Evolutionary conservation across 495 filamentous ascomycete genomes (phyloP), one percentile per base, ranked within the genome.

Genomic region (Evansstolkia leycettana): DNA sequence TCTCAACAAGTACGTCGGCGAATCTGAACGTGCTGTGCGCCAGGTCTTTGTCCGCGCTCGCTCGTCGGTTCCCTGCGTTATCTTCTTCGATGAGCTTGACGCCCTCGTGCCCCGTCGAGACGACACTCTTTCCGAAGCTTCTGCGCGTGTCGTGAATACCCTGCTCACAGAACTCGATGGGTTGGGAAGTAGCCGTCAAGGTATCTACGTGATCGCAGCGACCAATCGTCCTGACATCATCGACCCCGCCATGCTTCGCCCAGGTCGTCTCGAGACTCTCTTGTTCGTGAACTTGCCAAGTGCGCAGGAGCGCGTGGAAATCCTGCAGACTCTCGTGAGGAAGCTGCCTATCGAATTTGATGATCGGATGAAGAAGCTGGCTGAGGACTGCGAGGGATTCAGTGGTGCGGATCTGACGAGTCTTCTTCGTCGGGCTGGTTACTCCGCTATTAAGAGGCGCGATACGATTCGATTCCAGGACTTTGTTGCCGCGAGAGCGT

Each of bases 61-160:
- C 17, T 82, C 82, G 0, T 84, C 77, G 6, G 71, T 90, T 1
- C 90, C 90, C 14, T 95, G 89, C 51, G 83, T 98, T 31, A 78
- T 98, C 39, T 96, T 98, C 72, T 96, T 98, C 54, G 90, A 98
- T 57, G 90, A 98, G 55, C 67, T 98, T 20, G 90, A 98, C 48
- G 87, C 90, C 3, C 67, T 98, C 4, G 86, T 89, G 0, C 89
- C 92, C 1, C 75, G 74, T 26, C 78, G 90, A 28, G 84, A 87
- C 47, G 82, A 85, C 39, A 75, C 76, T 3, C 68, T 85, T 7
- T 82, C 79, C 10, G 87, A 96, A 51, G 78, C 83, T 20, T 84
- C 80, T 33, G 76, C 85, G 7, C 74, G 90, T 28, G 85, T 98
- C 13, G 90, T 98, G 39, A 98, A 96, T 54, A 92, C 90, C 9